Evolutionary conservation across 345 rosid genomes (phyloP), one percentile per base, ranked within the genome.

Genomic region (Syzygium jambos): DNA sequence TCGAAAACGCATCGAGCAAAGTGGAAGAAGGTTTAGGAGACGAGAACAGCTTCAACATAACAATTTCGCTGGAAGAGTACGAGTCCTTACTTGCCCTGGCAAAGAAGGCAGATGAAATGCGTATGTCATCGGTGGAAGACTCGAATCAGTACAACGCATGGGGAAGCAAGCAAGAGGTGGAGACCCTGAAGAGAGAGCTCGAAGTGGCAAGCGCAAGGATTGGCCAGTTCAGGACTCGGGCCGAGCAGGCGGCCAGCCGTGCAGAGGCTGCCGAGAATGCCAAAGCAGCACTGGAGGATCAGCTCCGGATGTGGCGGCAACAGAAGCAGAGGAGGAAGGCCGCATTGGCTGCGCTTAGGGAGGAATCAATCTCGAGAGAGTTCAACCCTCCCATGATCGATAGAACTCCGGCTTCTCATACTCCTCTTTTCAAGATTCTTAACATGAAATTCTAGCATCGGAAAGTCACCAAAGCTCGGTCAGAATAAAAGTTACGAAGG

Each of bases 241-340:
- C 92, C 29, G 93, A 92, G 84, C 94, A 93, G 89, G 95, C 94
- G 0, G 87, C 55, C 14, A 88, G 93, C 7, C 89, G 95, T 43
- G 96, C 95, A 0, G 93, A 93, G 59, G 87, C 92, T 2, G 94
- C 95, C 1, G 95, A 95, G 92, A 91, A 19, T 88, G 97, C 93
- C 16, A 92, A 92, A 87, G 53, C 83, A 43, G 85, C 5, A 46
- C 34, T 93, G 3, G 95, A 92, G 86, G 92, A 90, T 51, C 93
- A 90, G 91, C 88, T 91, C 54, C 92, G 86, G 91, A 88, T 54
- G 73, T 89, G 91, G 91, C 85, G 59, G 88, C 92, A 91, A 27
- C 91, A 85, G 85, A 95, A 87, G 91, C 90, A 92, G 87, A 91
- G 89, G 86, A 90, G 92, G 86, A 93, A 87, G 88, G 91, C 92